A percentile compares a stretch with the other conserved stretches of the same genome.
Evolutionary conservation across 1,139 yeast genomes (phyloP).

Genomic region (Eremothecium cymbalariae): DNA sequence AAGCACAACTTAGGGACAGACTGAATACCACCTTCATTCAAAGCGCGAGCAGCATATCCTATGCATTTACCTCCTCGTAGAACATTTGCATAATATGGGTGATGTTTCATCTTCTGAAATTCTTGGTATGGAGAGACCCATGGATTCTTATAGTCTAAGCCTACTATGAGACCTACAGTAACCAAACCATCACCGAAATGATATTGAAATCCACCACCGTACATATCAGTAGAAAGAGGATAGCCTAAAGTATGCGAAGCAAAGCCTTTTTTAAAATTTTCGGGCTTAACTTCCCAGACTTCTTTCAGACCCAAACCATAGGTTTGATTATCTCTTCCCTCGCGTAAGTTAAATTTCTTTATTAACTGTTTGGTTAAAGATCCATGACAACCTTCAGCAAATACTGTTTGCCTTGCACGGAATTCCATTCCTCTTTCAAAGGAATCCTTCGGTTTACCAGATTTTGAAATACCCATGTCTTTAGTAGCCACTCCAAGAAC

Average conservation of each 20-base stretch:
- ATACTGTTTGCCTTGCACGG: slow-evolving; percentile 75
- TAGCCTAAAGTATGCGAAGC: slow-evolving; percentile 87
- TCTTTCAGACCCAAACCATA: slow-evolving; percentile 94
- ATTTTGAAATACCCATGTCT: slow-evolving; percentile 75
- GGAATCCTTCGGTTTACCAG: slow-evolving; percentile 66
- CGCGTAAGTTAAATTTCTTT: slow-evolving; percentile 57
- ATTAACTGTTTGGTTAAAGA: slow-evolving; percentile 75
- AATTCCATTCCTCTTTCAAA: slow-evolving; percentile 97
- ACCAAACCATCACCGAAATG: slow-evolving; percentile 93
- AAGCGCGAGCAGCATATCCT: slow-evolving; percentile 90
- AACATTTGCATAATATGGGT: slow-evolving; percentile 72
- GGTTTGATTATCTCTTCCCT: slow-evolving; percentile 67
- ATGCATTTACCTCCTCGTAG: slow-evolving; percentile 86
- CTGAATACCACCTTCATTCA: slow-evolving; percentile 93
- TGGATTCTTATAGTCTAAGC: slow-evolving; percentile 89
- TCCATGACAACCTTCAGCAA: slow-evolving; percentile 98
- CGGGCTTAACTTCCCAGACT: slow-evolving; percentile 92
- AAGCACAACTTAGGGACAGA: slow-evolving; percentile 80
- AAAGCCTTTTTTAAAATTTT: slow-evolving; percentile 68
- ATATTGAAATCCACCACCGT: slow-evolving; percentile 96
- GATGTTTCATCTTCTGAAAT: slow-evolving; percentile 87
- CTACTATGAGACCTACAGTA: slow-evolving; percentile 82
- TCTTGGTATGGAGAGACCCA: slow-evolving; percentile 93
- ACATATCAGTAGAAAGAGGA: slow-evolving; percentile 65
- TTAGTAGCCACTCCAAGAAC: slow-evolving; percentile 89